Evolutionary conservation across 148 eudicot genomes (phyloP).

Genomic region (Salicornia ramosissima): DNA sequence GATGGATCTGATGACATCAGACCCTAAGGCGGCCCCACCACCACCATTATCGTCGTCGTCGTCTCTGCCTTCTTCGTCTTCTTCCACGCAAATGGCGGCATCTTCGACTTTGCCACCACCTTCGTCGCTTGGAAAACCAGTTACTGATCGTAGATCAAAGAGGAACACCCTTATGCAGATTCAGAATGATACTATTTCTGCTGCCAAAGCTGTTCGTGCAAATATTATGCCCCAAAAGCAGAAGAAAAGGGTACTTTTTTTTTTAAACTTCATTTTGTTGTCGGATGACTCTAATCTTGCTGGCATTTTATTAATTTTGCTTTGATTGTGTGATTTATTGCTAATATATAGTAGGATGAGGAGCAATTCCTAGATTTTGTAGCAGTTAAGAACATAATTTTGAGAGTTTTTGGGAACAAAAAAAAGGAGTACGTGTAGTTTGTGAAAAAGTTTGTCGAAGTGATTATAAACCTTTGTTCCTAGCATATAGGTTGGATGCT

Average conservation of each 20-base stretch:
- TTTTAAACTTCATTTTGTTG: neutral
- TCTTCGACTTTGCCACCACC: constrained; percentile 34
- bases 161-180: constrained; percentile 73
- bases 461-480: too few species aligned
- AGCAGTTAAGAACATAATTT: too few species aligned
- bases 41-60: constrained; percentile 38
- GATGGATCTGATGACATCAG: constrained; percentile 90
- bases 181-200: constrained; percentile 92
- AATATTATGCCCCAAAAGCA: constrained; percentile 80
- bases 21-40: constrained; percentile 44
- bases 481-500: too few species aligned
- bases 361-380: too few species aligned
- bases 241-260: constrained; percentile 56
- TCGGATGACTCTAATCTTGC: neutral
- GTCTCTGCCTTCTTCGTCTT: neutral
- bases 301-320: too few species aligned
- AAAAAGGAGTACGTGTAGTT: too few species aligned
- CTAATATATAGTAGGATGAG: too few species aligned
- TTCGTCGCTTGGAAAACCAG: constrained; percentile 38
- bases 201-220: constrained; percentile 87
- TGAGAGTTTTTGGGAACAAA: too few species aligned
- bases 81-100: constrained; percentile 24
- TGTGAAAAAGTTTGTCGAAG: too few species aligned
- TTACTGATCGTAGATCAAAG: constrained; percentile 63
- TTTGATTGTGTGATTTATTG: too few species aligned